These are phyloP conservation scores for Triticum turgidum DNA, from an alignment of 176 grass and related monocot genomes.

Conservation along the genomic window DNA sequence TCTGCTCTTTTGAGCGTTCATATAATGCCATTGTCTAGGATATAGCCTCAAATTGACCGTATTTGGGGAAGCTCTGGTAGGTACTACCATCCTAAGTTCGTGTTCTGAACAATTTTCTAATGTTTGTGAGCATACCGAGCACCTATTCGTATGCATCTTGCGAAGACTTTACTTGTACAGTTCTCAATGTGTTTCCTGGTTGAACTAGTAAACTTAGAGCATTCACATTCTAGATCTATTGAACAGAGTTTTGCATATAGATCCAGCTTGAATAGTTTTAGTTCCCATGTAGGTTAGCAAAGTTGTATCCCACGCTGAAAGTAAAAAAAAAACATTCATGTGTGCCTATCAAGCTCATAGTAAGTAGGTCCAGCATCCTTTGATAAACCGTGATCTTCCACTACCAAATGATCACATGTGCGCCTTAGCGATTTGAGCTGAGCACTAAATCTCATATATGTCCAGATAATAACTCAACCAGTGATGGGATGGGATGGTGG, in stretches of 20 bases:
- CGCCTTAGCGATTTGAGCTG: constrained; percentile 1
- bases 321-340: not conserved
- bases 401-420: not conserved
- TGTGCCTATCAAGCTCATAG: not conserved
- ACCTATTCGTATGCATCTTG: not conserved
- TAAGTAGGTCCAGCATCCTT: constrained; percentile 1
- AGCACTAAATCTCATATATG: constrained; percentile 30
- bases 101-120: not conserved
- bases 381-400: not conserved
- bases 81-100: constrained; percentile 5
- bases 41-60: not conserved
- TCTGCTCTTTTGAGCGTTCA: not conserved
- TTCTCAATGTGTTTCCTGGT: not conserved
- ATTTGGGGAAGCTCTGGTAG: not conserved
- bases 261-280: constrained; percentile 25
- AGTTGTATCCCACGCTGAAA: not conserved
- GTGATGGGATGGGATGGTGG: constrained; percentile 90
- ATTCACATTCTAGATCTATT: not conserved
- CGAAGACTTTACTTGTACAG: not conserved
- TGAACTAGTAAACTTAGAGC: not conserved
- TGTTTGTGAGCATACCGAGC: not conserved
- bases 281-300: not conserved
- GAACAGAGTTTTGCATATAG: not conserved
- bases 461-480: constrained; percentile 74
- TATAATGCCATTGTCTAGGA: constrained; percentile 3